Evolutionary conservation across 1,284 basidiomycete species (phyloP), one percentile per base, ranked within the genome.

Genomic region (Schizopora paradoxa): DNA sequence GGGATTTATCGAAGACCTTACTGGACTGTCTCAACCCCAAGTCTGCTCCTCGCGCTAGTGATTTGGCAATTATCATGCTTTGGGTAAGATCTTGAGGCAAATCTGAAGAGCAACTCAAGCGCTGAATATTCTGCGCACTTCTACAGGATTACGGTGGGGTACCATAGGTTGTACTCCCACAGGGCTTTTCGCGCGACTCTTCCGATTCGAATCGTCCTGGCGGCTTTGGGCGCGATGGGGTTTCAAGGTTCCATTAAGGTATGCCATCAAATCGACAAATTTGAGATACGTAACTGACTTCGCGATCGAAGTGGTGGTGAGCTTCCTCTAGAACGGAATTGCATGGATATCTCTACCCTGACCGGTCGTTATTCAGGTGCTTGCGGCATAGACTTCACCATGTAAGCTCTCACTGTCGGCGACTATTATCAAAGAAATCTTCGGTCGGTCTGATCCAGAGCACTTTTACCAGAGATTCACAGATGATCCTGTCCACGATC

Each of bases 81-180:
- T 60, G 82, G 82, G 84, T 81, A 55, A 58, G 72, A 61, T n/a
- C 10, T 22, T 21, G 19, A 14, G 16, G 22, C 19, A 35, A 4
- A 8, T 27, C 13, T 34, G n/a, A n/a, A n/a, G n/a, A n/a, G n/a
- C 25, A 21, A 14, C 13, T 11, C 23, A 32, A 40, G 28, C 28
- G 19, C 33, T 23, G 14, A 14, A 13, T 33, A 19, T 13, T 43
- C 34, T 43, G 33, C 19, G 11, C 18, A 34, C 34, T n/a, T 41
- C 13, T 10, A 5, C 51, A 82, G 82, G 0, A 78, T 86, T 43
- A 85, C 82, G 0, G 70, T 84, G 56, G 86, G 86, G 2, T 88
- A 89, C 60, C 86, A 89, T 58, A 72, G 86, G 21, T 64, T 89
- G 16, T 88, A 85, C 66, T 85, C 83, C 2, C 86, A 89, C 58